Conservation (phyloP, 805 yeast genomes). For the Wickerhamiella siamensis region DNA sequence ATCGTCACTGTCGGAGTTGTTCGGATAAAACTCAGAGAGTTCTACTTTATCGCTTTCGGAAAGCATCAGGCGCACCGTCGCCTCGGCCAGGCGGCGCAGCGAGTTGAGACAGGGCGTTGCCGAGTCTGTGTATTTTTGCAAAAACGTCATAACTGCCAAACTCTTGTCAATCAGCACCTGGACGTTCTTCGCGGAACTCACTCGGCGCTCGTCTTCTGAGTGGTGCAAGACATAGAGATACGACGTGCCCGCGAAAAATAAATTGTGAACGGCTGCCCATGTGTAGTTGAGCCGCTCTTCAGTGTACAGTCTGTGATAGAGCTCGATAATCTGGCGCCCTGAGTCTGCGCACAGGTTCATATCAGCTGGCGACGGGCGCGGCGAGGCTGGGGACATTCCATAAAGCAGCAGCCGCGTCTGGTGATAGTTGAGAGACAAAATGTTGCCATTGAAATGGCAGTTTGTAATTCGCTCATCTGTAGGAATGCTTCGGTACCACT, state of each 20-base stretch:
- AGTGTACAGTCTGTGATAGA: constrained; percentile 45
- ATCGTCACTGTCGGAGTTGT: constrained; percentile 1
- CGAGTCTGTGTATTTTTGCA: constrained; percentile 10
- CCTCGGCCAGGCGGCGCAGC: constrained; percentile 6
- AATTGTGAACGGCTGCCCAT: constrained; percentile 85
- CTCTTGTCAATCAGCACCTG: constrained; percentile 8
- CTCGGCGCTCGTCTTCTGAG: constrained; percentile 37
- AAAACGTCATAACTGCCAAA: constrained; percentile 8
- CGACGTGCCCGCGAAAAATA: constrained; percentile 81
- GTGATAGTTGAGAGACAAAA: constrained; percentile 60
- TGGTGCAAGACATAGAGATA: constrained; percentile 65
- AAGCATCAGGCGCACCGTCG: constrained; percentile 7
- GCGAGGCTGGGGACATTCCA: constrained; percentile 64
- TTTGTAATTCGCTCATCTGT: constrained; percentile 45
- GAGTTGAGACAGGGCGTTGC: constrained; percentile 11
- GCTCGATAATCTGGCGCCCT: constrained; percentile 48
- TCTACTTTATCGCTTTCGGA: constrained; percentile 1
- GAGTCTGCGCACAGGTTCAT: constrained; percentile 44
- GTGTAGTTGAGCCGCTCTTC: constrained; percentile 60
- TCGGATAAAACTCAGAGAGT: background rate
- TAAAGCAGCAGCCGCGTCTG: constrained; percentile 59
- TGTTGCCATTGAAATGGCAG: constrained; percentile 57
- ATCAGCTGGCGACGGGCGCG: constrained; percentile 39
- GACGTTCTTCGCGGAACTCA: constrained; percentile 26
- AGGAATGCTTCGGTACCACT: constrained; percentile 50